phyloP scores from a whole-genome alignment of 805 yeast species.

The Wickerhamiella nectarea region DNA sequence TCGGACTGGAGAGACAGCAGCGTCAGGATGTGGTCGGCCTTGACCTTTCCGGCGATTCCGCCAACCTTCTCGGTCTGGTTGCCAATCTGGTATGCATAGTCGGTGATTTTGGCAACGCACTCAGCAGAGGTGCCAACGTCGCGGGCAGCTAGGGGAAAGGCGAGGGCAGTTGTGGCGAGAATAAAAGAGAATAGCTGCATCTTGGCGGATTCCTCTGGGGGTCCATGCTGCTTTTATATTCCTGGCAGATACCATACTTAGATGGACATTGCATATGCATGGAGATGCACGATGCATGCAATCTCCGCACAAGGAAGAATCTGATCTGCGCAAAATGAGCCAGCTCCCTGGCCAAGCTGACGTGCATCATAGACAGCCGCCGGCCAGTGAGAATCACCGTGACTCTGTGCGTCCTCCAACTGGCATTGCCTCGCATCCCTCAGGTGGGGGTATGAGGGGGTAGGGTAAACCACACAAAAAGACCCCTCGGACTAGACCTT shows the following conservation, averaged over 20 bases:
- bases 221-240: not conserved
- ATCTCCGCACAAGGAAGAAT: not conserved
- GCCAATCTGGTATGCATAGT: constrained; percentile 1
- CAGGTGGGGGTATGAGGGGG: no score
- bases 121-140: not conserved
- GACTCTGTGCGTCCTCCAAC: no score
- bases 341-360: no score
- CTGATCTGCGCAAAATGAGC: no score
- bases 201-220: not conserved
- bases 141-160: not conserved
- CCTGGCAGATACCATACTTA: not conserved
- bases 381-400: no score
- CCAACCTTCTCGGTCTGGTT: constrained; percentile 1
- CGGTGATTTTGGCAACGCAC: constrained; percentile 4
- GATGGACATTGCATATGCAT: not conserved
- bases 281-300: not conserved
- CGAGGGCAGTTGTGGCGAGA: not conserved
- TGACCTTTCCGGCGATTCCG: not conserved
- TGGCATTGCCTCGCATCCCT: no score
- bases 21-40: not conserved
- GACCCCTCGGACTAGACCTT: no score
- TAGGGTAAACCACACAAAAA: no score
- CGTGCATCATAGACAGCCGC: no score
- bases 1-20: constrained; percentile 2
- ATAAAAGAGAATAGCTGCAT: not conserved